Evolutionary conservation across 345 rosid genomes (phyloP).

Genomic region (Citrus sp.): DNA sequence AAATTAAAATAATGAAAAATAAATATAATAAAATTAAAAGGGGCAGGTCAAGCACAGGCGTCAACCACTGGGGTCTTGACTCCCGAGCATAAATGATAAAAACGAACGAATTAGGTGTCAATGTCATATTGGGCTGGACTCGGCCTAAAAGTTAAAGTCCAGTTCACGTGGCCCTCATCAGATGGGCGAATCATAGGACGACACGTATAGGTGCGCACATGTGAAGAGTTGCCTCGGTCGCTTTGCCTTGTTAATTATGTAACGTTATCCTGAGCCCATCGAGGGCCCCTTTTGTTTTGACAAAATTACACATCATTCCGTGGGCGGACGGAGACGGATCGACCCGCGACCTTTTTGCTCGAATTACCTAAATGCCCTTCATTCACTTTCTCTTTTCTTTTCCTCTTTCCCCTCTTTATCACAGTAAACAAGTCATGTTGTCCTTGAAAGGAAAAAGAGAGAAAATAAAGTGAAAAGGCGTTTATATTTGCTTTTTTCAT

Average conservation of each 20-base stretch:
- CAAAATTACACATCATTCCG: neutral
- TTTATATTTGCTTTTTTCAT: too few species aligned
- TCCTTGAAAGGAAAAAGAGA: too few species aligned
- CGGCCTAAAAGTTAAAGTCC: neutral
- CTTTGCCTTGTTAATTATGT: neutral
- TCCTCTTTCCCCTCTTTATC: too few species aligned
- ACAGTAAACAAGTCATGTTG: too few species aligned
- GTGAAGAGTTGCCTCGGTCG: neutral
- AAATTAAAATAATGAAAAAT: neutral
- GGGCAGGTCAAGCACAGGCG: neutral
- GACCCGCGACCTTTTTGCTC: too few species aligned
- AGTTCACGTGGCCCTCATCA: neutral
- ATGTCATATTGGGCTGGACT: neutral
- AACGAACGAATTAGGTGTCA: neutral
- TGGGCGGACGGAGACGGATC: too few species aligned
- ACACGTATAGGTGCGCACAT: neutral
- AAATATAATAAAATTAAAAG: too few species aligned
- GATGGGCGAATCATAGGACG: neutral
- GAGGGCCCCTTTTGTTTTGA: neutral
- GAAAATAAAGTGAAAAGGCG: too few species aligned
- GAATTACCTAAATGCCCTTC: too few species aligned
- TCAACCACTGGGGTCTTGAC: neutral
- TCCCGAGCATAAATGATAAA: neutral
- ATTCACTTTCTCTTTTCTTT: too few species aligned
- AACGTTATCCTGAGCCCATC: neutral